Base-by-base conservation (phyloP, 2,329 filamentous ascomycete species). In the Colletotrichum australisinense region DNA sequence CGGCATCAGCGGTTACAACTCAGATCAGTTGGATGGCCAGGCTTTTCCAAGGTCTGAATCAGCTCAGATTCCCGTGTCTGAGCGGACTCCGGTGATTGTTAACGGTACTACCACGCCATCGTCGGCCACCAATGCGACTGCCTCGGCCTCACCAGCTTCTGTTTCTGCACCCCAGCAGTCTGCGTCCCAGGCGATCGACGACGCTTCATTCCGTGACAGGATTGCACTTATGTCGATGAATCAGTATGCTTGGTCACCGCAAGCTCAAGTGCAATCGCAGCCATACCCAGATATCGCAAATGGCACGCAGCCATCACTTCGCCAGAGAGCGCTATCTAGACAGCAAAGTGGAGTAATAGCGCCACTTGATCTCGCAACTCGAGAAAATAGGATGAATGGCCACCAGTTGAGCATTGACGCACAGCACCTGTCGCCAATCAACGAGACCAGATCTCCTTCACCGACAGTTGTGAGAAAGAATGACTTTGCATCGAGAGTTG, bases 401-500 rank as follows among this genome's bases (percentile, higher is more conserved):
- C 81, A 83, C 9, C 67, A 77, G 26, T 76, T 77, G 16, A 73
- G 76, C 11, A 73, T 70, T 9, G 88, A 89, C 9, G 78, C 85
- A 63, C 85, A 86, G 55, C 88, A 87, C 76, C 85, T 95, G 2
- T 95, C 93, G 0, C 93, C 93, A 0, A 93, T 95, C 0, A 93
- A 93, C 67, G 93, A 95, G 82, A 88, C 89, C 6, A 87, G 89
- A n/a, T 93, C 92, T 0, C 92, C 93, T 2, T 94, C 93, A 1
- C 93, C 93, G 1, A 93, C 88, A 3, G 85, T 88, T 14, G 84
- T 84, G 68, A 87, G 92, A 67, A 91, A 87, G 72, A 58, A 69
- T 56, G 30, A 73, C 59, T 59, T 74, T 22, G 35, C 60, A 52
- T 30, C 56, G 28, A 72, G 32, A 49, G 49, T 63, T 26, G 72